Percentiles rank a stretch among this genome's conserved stretches.
phyloP scores from a whole-genome alignment of 345 rosid species.

The Moricandia moricandioides region DNA sequence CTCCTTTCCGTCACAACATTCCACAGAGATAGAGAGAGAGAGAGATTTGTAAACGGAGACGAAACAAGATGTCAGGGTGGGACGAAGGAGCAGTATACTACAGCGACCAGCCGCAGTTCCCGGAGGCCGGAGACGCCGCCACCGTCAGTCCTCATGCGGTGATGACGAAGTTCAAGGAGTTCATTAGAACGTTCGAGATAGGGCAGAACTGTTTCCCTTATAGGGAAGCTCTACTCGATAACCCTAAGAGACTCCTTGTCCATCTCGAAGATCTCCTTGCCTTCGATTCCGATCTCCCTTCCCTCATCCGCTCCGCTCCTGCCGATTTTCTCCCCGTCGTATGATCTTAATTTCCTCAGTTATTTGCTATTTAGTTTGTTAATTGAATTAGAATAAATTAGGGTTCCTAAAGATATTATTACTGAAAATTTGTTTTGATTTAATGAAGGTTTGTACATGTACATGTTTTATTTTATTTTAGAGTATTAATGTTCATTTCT shows the following conservation, averaged over 20 bases:
- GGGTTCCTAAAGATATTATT: background rate
- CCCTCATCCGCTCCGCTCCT: slow-evolving; percentile 74
- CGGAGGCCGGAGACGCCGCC: slow-evolving; percentile 51
- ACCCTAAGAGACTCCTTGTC: slow-evolving; percentile 62
- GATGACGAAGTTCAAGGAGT: slow-evolving; percentile 79
- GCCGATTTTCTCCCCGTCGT: slow-evolving; percentile 81
- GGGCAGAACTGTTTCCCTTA: slow-evolving; percentile 75
- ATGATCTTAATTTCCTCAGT: background rate
- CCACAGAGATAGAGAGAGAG: background rate
- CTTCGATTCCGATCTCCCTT: slow-evolving; percentile 80
- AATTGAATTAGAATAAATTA: background rate
- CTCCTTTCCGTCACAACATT: background rate
- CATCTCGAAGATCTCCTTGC: slow-evolving; percentile 80
- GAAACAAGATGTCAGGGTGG: slow-evolving; percentile 76
- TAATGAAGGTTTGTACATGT: too few species aligned
- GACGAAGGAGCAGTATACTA: slow-evolving; percentile 86
- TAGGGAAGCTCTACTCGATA: slow-evolving; percentile 78
- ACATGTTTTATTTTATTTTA: too few species aligned
- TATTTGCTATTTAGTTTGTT: background rate
- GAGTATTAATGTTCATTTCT: background rate
- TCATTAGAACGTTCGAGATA: slow-evolving; percentile 74
- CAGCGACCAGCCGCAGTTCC: slow-evolving; percentile 94
- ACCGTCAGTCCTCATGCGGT: slow-evolving; percentile 65
- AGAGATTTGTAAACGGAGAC: background rate
- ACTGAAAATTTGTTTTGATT: too few species aligned